A percentile compares a stretch with the other conserved stretches of the same genome.
Conservation (phyloP, 2,329 filamentous ascomycete genomes). For the Exophiala lecanii-corni region DNA sequence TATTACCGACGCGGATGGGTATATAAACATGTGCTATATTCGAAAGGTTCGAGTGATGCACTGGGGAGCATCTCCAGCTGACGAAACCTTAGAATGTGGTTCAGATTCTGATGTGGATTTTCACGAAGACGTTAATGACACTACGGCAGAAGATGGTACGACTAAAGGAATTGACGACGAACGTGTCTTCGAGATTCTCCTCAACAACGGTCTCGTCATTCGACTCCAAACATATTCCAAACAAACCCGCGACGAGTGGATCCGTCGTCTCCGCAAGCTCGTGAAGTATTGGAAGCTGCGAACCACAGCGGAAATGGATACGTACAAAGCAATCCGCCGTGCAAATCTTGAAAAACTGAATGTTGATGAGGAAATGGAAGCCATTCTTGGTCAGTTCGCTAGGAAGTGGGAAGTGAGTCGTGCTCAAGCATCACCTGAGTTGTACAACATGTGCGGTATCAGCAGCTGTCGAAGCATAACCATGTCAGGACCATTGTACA, state of each 20-base stretch:
- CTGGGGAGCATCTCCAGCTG: slow-evolving; percentile 48
- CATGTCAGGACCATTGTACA: slow-evolving; percentile 59
- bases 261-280: slow-evolving; percentile 52
- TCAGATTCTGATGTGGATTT: slow-evolving; percentile 55
- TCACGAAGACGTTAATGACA: slow-evolving; percentile 45
- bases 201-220: slow-evolving; percentile 58
- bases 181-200: slow-evolving; percentile 56
- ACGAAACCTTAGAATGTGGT: slow-evolving; percentile 49
- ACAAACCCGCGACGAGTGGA: slow-evolving; percentile 57
- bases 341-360: slow-evolving; percentile 56
- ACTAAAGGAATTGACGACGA: slow-evolving; percentile 52
- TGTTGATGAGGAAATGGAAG: slow-evolving; percentile 63
- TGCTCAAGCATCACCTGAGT: slow-evolving; percentile 56
- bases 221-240: slow-evolving; percentile 57
- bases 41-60: slow-evolving; percentile 53
- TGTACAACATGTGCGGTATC: slow-evolving; percentile 67
- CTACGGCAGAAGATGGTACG: slow-evolving; percentile 48
- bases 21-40: slow-evolving; percentile 58
- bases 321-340: slow-evolving; percentile 53
- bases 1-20: slow-evolving; percentile 56
- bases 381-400: slow-evolving; percentile 61
- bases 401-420: slow-evolving; percentile 65
- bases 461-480: slow-evolving; percentile 57
- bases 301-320: slow-evolving; percentile 50
- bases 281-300: slow-evolving; percentile 60